These are phyloP conservation scores for Lagenidium giganteum DNA, from an alignment of 352 stramenopile genomes.

Conservation along the genomic window DNA sequence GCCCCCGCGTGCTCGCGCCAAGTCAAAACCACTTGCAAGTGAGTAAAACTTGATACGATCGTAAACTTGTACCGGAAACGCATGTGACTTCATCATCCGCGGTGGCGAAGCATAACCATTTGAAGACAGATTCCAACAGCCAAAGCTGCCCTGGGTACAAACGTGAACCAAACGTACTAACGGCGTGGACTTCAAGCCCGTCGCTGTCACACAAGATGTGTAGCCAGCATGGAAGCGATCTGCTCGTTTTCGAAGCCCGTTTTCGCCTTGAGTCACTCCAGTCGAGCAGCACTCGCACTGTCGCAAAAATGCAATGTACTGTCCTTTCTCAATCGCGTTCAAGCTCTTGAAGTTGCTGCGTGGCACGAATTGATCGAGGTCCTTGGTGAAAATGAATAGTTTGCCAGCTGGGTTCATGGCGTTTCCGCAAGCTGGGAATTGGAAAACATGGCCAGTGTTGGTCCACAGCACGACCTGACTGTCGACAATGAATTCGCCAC, in stretches of 20 bases:
- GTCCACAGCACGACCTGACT: constrained; percentile 49
- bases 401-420: constrained; percentile 27
- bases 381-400: constrained; percentile 63
- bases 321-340: constrained; percentile 32
- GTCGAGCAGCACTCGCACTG: constrained; percentile 37
- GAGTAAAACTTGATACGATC: constrained; percentile 16
- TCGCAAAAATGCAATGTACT: constrained; percentile 36
- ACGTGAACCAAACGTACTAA: constrained; percentile 41
- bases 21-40: constrained; percentile 9
- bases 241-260: too few relatives aligned
- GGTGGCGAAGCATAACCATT: constrained; percentile 10
- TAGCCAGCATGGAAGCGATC: constrained; percentile 23
- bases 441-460: constrained; percentile 40
- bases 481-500: constrained; percentile 47
- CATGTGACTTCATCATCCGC: constrained; percentile 11
- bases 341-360: constrained; percentile 50
- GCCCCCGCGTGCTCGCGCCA: background rate
- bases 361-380: constrained; percentile 55
- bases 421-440: constrained; percentile 24
- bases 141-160: constrained; percentile 32
- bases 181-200: too few relatives aligned
- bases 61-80: constrained; percentile 13
- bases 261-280: too few relatives aligned
- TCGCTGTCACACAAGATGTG: constrained; percentile 28
- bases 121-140: constrained; percentile 29